A percentile compares a stretch with the other conserved stretches of the same genome.
Evolutionary conservation across 202 grass and related monocot species (phyloP).

Genomic region (Elaeis oleifera): DNA sequence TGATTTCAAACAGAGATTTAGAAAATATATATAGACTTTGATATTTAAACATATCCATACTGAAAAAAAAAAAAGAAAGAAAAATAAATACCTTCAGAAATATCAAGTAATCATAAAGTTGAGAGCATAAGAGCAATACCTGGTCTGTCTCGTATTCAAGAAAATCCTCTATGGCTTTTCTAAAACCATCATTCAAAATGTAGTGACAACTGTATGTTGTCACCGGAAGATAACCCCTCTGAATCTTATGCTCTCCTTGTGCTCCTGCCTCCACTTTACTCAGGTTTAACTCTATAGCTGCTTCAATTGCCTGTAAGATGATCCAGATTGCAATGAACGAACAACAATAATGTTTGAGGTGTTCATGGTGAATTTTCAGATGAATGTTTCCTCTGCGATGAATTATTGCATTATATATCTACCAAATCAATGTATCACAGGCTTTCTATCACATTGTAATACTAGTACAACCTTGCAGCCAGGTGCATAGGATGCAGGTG

Average conservation of each 20-base stretch:
- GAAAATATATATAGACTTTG: too few species aligned
- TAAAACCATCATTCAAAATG: conserved; percentile 75
- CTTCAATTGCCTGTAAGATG: conserved; percentile 77
- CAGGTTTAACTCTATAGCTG: conserved; percentile 81
- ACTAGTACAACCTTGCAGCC: too few species aligned
- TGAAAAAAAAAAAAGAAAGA: too few species aligned
- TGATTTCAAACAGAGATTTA: too few species aligned
- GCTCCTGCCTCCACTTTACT: conserved; percentile 91
- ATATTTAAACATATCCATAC: too few species aligned
- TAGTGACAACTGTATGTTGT: conserved; percentile 91
- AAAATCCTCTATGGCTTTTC: conserved; percentile 59
- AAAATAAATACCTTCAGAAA: background rate
- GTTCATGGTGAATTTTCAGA: too few species aligned
- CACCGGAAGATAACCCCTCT: conserved; percentile 91
- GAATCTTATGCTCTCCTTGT: conserved; percentile 97
- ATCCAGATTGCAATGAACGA: conserved; percentile 1
- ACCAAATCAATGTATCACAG: too few species aligned
- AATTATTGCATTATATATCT: too few species aligned
- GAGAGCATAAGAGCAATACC: conserved; percentile 39
- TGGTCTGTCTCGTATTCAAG: conserved; percentile 60
- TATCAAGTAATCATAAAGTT: background rate
- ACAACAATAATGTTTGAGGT: too few species aligned
- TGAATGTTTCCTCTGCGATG: too few species aligned
- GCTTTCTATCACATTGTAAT: too few species aligned
- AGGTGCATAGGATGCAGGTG: too few species aligned